Evolutionary conservation across 2,329 filamentous ascomycete species (phyloP).

Genomic region (Penicillium oxalicum): DNA sequence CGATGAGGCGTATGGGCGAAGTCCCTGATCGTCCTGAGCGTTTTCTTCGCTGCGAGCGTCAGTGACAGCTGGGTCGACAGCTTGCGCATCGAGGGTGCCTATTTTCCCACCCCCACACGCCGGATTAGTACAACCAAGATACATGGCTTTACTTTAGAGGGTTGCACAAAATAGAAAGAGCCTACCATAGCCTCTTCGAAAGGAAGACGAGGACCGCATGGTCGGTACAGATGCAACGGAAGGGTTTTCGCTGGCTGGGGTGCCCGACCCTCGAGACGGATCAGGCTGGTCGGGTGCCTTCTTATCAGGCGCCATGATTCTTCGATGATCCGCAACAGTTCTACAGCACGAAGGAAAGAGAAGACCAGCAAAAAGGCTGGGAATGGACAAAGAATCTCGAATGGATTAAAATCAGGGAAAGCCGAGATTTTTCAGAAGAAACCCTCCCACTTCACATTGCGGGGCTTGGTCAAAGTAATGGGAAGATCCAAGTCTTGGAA

Average conservation of each 20-base stretch:
- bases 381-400: background rate
- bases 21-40: slow-evolving; percentile 23
- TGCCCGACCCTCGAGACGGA: slow-evolving; percentile 8
- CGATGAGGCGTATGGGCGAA: slow-evolving; percentile 37
- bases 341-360: background rate
- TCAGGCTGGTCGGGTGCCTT: slow-evolving; percentile 9
- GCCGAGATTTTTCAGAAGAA: background rate
- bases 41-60: slow-evolving; percentile 26
- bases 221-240: slow-evolving; percentile 7
- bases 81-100: slow-evolving; percentile 28
- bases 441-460: slow-evolving; percentile 11
- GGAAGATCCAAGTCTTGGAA: background rate
- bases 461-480: slow-evolving; percentile 6
- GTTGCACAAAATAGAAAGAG: slow-evolving; percentile 14
- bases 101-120: background rate
- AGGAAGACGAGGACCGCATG: slow-evolving; percentile 11
- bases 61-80: slow-evolving; percentile 13
- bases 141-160: background rate
- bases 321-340: slow-evolving; percentile 1
- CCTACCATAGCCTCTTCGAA: slow-evolving; percentile 29
- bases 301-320: slow-evolving; percentile 17
- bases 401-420: slow-evolving; percentile 1
- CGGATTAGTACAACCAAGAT: slow-evolving; percentile 1
- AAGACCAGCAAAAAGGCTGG: background rate
- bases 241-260: slow-evolving; percentile 5